These are phyloP conservation scores for Boletus rufocinnamomeus DNA, from an alignment of 768 basidiomycete species.

Conservation along the genomic window DNA sequence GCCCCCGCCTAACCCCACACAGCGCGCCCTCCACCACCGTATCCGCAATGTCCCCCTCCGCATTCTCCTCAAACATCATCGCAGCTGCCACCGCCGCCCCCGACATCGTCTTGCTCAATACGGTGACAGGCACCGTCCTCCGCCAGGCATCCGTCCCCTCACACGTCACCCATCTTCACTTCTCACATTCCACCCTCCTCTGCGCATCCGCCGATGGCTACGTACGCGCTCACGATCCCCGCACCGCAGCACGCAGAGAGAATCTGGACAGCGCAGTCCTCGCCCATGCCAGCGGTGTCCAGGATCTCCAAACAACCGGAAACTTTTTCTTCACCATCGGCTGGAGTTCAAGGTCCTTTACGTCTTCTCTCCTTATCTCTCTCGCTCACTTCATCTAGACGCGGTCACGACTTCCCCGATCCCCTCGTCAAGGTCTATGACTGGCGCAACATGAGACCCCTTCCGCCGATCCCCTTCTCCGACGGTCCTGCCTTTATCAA, in stretches of 20 bases:
- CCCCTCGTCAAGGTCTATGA: constrained; percentile 94
- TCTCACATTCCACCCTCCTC: constrained; percentile 62
- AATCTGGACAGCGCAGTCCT: constrained; percentile 58
- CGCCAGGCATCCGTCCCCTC: constrained; percentile 60
- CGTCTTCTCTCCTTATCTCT: background rate
- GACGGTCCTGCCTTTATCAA: constrained; percentile 86
- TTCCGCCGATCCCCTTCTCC: constrained; percentile 86
- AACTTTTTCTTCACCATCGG: constrained; percentile 88
- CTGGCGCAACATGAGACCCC: constrained; percentile 74
- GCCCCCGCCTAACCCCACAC: constrained; percentile 20
- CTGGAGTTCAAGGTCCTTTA: constrained; percentile 71
- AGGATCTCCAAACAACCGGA: constrained; percentile 77
- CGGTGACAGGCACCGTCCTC: constrained; percentile 66
- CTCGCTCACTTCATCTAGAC: constrained; percentile 48
- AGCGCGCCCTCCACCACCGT: constrained; percentile 38
- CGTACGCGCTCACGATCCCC: constrained; percentile 69
- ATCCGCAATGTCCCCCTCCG: constrained; percentile 47
- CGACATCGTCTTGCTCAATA: constrained; percentile 71
- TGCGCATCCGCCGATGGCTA: constrained; percentile 75
- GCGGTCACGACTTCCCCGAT: constrained; percentile 85
- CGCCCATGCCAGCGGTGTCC: constrained; percentile 81
- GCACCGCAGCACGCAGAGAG: constrained; percentile 55
- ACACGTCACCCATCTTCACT: constrained; percentile 62
- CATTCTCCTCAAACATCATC: constrained; percentile 53
- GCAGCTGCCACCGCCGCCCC: constrained; percentile 60